Base-by-base conservation (phyloP, 176 grass and related monocot genomes). In the Phyllostachys edulis region DNA sequence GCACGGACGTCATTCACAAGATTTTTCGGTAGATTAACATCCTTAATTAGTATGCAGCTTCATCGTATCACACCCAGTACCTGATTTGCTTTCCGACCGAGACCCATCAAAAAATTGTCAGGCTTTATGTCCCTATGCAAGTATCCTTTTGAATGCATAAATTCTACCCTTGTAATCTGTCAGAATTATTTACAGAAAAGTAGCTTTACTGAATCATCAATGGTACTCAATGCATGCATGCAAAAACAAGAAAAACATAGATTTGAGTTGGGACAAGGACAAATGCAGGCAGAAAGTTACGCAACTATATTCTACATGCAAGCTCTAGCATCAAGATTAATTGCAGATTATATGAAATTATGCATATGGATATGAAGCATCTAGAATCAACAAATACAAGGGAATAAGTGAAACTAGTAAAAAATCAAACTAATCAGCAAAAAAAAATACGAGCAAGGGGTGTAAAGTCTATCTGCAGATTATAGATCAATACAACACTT, bases 61-160 rank as follows among this genome's bases (percentile, higher is more conserved):
- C 38, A 71, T 74, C 79, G 15, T 27, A 55, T 27, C 37, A 67
- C 38, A 56, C 7, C 7, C 20, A 75, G 21, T 89, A 98, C 96
- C 91, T 98, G 93, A 70, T 95, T 95, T 74, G 91, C 91, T 85
- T 95, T 93, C 54, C 89, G 77, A 83, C 96, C 93, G 23, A 98
- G 91, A 60, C 96, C 96, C 96, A 98, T 95, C 26, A 98, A 74
- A 88, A 98, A 98, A 77, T 98, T 98, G 80, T 98, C 91, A 71
- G 96, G 96, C 84, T 98, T 98, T 51, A 98, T 92, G 41, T 98
- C 96, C 81, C 96, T 82, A 79, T 98, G 96, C 50, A 98, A 89
- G 85, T 93, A 98, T 47, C 96, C 96, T 90, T 94, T 98, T n/a
- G 96, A 98, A 71, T 98, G 96, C 46, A 95, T 68, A 83, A 92